A percentile compares a stretch with the other conserved stretches of the same genome.
Evolutionary conservation across 1,284 basidiomycete genomes (phyloP).

Genomic region (Laetiporus sulphureus): DNA sequence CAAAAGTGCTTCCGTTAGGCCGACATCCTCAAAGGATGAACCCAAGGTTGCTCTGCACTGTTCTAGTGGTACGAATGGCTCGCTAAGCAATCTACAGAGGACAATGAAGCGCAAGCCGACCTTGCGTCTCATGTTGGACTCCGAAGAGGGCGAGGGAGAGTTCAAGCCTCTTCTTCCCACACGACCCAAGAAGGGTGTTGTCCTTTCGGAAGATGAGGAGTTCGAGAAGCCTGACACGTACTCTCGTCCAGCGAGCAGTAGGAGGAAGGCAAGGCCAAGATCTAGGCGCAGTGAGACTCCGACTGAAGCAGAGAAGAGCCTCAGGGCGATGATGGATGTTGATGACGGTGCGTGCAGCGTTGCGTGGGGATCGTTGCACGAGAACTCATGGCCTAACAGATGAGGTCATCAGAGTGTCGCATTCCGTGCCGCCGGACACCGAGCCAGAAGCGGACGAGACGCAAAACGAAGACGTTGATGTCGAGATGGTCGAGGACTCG

Average conservation of each 20-base stretch:
- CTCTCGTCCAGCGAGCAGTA: too few species aligned
- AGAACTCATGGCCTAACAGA: conserved; percentile 6
- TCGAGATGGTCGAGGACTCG: conserved; percentile 28
- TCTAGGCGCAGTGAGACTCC: conserved; percentile 27
- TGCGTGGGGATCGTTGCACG: background rate
- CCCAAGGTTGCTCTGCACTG: too few species aligned
- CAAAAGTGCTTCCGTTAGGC: too few species aligned
- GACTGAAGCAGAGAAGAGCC: conserved; percentile 34
- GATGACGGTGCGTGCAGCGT: conserved; percentile 48
- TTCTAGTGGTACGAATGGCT: too few species aligned
- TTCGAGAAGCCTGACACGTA: too few species aligned
- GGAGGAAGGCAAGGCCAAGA: too few species aligned
- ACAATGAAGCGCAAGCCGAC: background rate
- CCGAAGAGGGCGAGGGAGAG: conserved; percentile 36
- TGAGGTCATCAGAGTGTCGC: conserved; percentile 37
- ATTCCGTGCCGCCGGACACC: background rate
- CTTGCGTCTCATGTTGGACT: conserved; percentile 29
- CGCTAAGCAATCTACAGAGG: too few species aligned
- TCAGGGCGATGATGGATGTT: conserved; percentile 68
- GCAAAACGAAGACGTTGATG: conserved; percentile 14
- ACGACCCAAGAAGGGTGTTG: background rate
- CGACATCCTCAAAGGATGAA: too few species aligned
- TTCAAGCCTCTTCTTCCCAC: background rate
- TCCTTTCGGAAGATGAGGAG: background rate
- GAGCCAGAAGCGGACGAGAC: conserved; percentile 13